Evolutionary conservation across 2,329 filamentous ascomycete genomes (phyloP), one percentile per base, ranked within the genome.

Genomic region (Nectriaceae sp.): DNA sequence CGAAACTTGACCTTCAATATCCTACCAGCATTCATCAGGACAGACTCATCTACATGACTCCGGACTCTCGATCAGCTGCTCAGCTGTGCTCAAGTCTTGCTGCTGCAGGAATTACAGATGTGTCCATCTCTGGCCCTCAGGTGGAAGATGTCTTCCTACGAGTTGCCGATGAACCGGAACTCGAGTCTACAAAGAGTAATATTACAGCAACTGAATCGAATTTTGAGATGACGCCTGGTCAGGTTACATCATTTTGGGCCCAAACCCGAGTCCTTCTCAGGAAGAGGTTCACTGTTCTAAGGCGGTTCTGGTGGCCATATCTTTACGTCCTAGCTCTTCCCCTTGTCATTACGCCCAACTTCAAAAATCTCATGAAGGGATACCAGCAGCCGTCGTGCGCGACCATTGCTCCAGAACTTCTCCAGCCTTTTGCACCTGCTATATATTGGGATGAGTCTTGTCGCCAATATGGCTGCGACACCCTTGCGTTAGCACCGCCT

Each of bases 231-330:
- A 55, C 47, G 1, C 45, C 49, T 2, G 55, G 52, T 2, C 39
- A 36, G n/a, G 44, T 44, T 3, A 51, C 47, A 5, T 49, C 54
- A 1, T 59, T 58, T 24, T 55, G 52, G 53, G 29, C 42, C 1
- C 90, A 95, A 71, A 81, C 82, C 1, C 74, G 78, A 63, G 83
- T 92, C 1, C 72, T 95, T 11, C 88, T 92, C 63, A 70, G 76
- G 41, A 96, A 96, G 68, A 78, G 90, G 35, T 74, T 80, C 49
- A 88, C 82, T 0, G 85, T 95, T 24, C 74, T 93, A 44, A 83
- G 84, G 56, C 78, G 84, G 22, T 93, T 92, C 63, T 88, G 83
- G 68, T 77, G 92, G 51, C 89, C 89, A 0, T 89, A 89, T 45
- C 61, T 85, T 8, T 85, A 82, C 4, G 89, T 88, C 2, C 72